Base-by-base conservation (phyloP, 306 rosid genomes). In the Begonia loranthoides region DNA sequence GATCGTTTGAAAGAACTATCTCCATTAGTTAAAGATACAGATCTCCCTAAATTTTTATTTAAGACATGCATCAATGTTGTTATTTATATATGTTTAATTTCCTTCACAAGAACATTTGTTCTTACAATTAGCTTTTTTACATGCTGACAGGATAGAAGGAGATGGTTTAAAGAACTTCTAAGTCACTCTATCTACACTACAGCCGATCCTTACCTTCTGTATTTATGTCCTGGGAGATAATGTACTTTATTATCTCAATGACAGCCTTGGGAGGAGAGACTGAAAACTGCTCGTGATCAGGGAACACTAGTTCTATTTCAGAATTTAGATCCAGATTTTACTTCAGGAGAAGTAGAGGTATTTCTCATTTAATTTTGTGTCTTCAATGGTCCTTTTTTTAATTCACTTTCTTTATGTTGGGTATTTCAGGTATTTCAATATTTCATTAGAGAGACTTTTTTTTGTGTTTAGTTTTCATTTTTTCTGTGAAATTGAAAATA, bases 291-390 rank as follows among this genome's bases (percentile, higher is more conserved):
- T 34, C 49, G 75, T 53, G 79, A 78, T 45, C 84, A 81, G 59
- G 78, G 93, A 44, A 79, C 55, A 36, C 87, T 92, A 39, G 73
- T 86, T 70, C 68, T 83, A 50, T 76, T 86, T 66, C 82, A 83
- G 64, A 92, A 86, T 67, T 78, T 92, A 76, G 88, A 83, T 69
- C 94, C 96, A 15, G 62, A 76, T 61, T 71, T 68, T 56, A 78
- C 87, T 50, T 78, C 96, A 17, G 57, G 66, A 9, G 88, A 86
- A 52, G 93, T 92, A 44, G 82, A 86, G 93, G 99, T 92, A 80
- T 28, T 28, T 28, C 9, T 50, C 54, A 52, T 55, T 57, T 50
- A 49, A 51, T 65, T 49, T 16, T 28, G 50, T 57, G 52, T 41
- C 21, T 13, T 56, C 22, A 19, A 19, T 19, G 22, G 22, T 19